Evolutionary conservation across 305 asterid species (phyloP), one percentile per base, ranked within the genome.

Genomic region (Salvia sclarea): DNA sequence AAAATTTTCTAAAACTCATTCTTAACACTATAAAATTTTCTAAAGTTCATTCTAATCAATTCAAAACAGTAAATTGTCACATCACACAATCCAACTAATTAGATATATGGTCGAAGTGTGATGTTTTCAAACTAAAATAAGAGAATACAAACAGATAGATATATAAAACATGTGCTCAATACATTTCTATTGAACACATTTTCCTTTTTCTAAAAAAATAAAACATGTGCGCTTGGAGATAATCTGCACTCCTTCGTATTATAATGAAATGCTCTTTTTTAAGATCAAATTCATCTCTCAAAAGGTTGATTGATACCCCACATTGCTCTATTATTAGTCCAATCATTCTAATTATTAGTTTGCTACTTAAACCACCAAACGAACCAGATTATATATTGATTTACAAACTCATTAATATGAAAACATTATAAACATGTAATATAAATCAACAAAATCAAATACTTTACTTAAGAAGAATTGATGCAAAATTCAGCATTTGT

Each of bases 211-310:
- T n/a, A n/a, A n/a, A n/a, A n/a, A n/a, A n/a, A n/a, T n/a, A n/a
- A n/a, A n/a, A n/a, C n/a, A n/a, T n/a, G n/a, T n/a, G n/a, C n/a
- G n/a, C n/a, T n/a, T n/a, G n/a, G n/a, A 24, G 25, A 16, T 8
- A 28, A 9, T n/a, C 2, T 17, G 31, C 76, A 3, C 72, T 86
- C 95, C 66, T 89, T 86, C 33, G 88, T 82, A 30, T 89, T 85
- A 80, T n/a, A n/a, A n/a, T n/a, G n/a, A n/a, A n/a, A 2, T 92
- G 76, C 9, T 90, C 96, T 44, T 79, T 89, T 52, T 85, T 89
- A 0, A 92, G 95, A 87, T 90, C 97, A 78, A 88, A 83, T 57
- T 92, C 97, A 18, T 49, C 56, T 18, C 35, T 49, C 56, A 49
- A 10, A 20, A 18, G 28, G 30, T 49, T 49, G 56, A 17, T 48